Percentiles rank a stretch among this genome's conserved stretches.
phyloP scores from a whole-genome alignment of 2,329 filamentous ascomycete genomes.

The Diaporthe nobilis region DNA sequence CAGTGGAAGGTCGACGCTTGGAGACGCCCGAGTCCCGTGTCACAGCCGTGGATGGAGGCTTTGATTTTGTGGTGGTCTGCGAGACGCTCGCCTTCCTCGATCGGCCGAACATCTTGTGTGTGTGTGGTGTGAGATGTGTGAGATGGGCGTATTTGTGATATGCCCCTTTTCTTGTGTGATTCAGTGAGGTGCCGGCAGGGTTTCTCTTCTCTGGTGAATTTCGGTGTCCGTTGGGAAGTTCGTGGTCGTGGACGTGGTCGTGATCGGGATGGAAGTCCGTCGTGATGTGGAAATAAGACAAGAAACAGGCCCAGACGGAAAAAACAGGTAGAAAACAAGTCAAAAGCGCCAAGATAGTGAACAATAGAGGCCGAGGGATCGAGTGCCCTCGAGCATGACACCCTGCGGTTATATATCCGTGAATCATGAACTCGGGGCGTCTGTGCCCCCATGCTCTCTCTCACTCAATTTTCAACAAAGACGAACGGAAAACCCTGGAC shows the following conservation, averaged over 20 bases:
- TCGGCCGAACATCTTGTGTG: conserved; percentile 41
- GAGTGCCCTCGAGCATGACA: conserved; percentile 18
- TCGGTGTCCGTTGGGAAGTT: neutral
- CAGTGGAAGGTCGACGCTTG: conserved; percentile 65
- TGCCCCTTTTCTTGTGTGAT: neutral
- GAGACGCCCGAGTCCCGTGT: conserved; percentile 68
- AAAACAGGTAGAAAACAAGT: conserved; percentile 36
- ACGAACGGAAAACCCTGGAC: neutral
- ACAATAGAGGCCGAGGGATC: conserved; percentile 14
- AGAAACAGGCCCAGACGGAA: conserved; percentile 39
- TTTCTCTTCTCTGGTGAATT: neutral
- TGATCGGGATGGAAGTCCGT: conserved; percentile 28
- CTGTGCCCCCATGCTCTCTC: conserved; percentile 11
- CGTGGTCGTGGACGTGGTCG: conserved; percentile 15
- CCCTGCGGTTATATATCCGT: conserved; percentile 31
- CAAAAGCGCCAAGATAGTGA: conserved; percentile 24
- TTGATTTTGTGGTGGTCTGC: conserved; percentile 55
- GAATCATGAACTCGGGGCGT: conserved; percentile 18
- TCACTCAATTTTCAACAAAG: neutral
- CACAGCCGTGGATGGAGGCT: conserved; percentile 66
- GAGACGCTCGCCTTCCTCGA: conserved; percentile 42
- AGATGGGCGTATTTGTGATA: neutral
- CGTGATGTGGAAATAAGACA: conserved; percentile 38
- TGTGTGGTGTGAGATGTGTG: conserved; percentile 22
- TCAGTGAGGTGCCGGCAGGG: neutral